These are phyloP conservation scores for Pythium myriotylum DNA, from an alignment of 352 stramenopile genomes.

Conservation along the genomic window DNA sequence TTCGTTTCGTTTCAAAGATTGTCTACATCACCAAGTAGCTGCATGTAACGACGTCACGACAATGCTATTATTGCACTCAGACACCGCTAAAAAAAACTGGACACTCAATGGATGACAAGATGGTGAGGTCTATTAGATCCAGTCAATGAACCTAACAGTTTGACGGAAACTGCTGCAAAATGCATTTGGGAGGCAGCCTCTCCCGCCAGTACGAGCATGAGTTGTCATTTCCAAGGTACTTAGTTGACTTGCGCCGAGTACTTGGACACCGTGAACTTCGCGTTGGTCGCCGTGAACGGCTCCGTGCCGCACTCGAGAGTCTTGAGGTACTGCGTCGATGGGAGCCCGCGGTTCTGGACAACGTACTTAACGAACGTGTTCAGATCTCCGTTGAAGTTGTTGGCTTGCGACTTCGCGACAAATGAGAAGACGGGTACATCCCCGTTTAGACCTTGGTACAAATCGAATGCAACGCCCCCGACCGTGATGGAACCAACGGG, in stretches of 20 bases:
- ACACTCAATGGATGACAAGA: no score
- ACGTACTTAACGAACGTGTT: constrained; percentile 34
- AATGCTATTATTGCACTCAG: no score
- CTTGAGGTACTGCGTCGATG: constrained; percentile 24
- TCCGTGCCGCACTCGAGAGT: constrained; percentile 23
- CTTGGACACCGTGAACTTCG: constrained; percentile 15
- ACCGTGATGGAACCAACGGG: constrained; percentile 30
- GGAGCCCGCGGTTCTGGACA: constrained; percentile 18
- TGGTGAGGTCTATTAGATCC: no score
- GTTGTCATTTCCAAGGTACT: no score
- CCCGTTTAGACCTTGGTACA: constrained; percentile 41
- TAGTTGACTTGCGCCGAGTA: constrained; percentile 23
- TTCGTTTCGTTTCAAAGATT: no score
- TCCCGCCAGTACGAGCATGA: no score
- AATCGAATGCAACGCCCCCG: constrained; percentile 29
- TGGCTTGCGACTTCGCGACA: constrained; percentile 28
- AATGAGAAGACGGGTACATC: constrained; percentile 43
- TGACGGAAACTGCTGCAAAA: no score
- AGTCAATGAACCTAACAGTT: no score
- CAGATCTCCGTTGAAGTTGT: constrained; percentile 22
- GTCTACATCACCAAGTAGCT: no score
- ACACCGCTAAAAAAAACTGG: no score
- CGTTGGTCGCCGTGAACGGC: constrained; percentile 18
- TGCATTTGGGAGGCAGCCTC: no score
- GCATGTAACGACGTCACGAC: no score